phyloP scores from a whole-genome alignment of 345 rosid genomes.

The Brassica carinata region DNA sequence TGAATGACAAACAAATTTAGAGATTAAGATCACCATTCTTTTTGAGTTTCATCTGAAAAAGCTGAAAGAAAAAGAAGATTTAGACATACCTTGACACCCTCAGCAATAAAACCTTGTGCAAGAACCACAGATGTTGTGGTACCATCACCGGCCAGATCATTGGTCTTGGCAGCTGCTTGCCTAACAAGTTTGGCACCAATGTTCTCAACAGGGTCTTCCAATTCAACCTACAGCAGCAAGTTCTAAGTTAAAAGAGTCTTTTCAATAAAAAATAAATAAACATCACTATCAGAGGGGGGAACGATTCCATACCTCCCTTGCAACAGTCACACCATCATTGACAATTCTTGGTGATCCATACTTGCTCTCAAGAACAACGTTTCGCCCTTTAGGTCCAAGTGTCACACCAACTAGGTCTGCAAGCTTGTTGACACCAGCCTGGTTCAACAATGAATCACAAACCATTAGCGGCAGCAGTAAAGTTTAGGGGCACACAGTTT shows the following conservation, averaged over 20 bases:
- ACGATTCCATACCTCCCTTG: slow-evolving; percentile 67
- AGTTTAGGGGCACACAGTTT: background rate
- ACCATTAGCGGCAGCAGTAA: background rate
- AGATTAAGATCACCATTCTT: background rate
- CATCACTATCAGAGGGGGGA: background rate
- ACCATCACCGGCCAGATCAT: slow-evolving; percentile 99
- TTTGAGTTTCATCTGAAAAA: background rate
- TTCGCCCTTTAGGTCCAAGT: slow-evolving; percentile 95
- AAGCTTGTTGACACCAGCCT: slow-evolving; percentile 98
- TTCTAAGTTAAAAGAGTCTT: background rate
- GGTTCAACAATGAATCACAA: slow-evolving; percentile 15
- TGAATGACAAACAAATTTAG: slow-evolving; percentile 21
- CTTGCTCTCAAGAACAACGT: slow-evolving; percentile 98
- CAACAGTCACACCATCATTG: slow-evolving; percentile 98
- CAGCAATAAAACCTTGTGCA: slow-evolving; percentile 94
- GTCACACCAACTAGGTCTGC: slow-evolving; percentile 99
- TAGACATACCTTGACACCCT: slow-evolving; percentile 85
- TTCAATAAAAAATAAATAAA: background rate
- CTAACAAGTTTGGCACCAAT: slow-evolving; percentile 97
- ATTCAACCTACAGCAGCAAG: slow-evolving; percentile 66
- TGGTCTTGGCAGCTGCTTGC: slow-evolving; percentile 98
- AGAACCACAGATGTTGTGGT: slow-evolving; percentile 99
- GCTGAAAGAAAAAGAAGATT: background rate
- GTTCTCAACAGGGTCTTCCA: slow-evolving; percentile 98
- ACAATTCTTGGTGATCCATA: slow-evolving; percentile 99